phyloP scores from a whole-genome alignment of 2,329 filamentous ascomycete species.

The Mycogone perniciosa region DNA sequence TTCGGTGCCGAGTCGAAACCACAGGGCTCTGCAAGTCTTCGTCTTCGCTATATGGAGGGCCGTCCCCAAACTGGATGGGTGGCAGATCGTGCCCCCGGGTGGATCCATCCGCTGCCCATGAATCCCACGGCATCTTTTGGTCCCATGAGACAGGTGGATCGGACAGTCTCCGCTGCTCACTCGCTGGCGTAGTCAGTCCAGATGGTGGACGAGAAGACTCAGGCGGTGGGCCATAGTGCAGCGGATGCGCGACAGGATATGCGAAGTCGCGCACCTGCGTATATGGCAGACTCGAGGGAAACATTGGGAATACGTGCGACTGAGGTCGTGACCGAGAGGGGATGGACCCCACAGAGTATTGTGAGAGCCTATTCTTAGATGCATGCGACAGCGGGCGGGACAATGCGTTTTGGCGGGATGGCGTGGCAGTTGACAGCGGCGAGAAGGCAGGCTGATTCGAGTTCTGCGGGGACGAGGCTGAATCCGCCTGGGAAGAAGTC shows the following conservation, averaged over 20 bases:
- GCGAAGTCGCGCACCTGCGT: constrained; percentile 95
- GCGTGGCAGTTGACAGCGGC: constrained; percentile 52
- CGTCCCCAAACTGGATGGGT: constrained; percentile 78
- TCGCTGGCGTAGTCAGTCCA: constrained; percentile 75
- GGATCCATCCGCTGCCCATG: constrained; percentile 47
- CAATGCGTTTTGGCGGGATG: constrained; percentile 52
- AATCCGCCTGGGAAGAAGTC: constrained; percentile 45
- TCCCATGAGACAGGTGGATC: constrained; percentile 77
- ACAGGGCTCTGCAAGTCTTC: constrained; percentile 91
- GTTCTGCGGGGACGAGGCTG: constrained; percentile 37
- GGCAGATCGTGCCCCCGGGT: constrained; percentile 65
- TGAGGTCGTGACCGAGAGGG: constrained; percentile 67
- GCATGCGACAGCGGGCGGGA: constrained; percentile 67
- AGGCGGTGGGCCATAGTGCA: constrained; percentile 90
- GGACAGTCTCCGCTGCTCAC: constrained; percentile 73
- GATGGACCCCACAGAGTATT: constrained; percentile 66
- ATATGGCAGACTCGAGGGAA: constrained; percentile 80
- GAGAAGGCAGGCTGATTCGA: constrained; percentile 49
- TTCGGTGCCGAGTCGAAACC: constrained; percentile 76
- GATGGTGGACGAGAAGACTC: constrained; percentile 66
- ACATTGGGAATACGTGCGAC: constrained; percentile 76
- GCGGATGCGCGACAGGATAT: constrained; percentile 72
- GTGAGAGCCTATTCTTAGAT: constrained; percentile 74
- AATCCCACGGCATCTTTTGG: constrained; percentile 54
- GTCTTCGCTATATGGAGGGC: constrained; percentile 90